phyloP scores from a whole-genome alignment of 805 yeast genomes.

The Lachancea dasiensis region DNA sequence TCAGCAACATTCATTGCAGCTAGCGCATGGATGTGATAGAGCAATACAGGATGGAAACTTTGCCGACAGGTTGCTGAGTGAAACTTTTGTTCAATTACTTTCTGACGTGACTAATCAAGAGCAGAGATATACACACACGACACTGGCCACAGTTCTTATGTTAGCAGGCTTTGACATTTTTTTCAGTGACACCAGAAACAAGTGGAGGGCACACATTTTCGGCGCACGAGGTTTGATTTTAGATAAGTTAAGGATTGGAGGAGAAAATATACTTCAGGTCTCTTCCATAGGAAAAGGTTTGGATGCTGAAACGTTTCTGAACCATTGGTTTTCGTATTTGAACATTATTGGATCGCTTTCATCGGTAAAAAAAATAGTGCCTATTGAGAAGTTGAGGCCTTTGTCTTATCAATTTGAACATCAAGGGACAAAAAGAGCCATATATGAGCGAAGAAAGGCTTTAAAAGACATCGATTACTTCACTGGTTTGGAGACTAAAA shows the following conservation, averaged over 20 bases:
- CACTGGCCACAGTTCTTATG: constrained; percentile 40
- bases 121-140: constrained; percentile 7
- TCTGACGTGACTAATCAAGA: constrained; percentile 12
- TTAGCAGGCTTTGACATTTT: constrained; percentile 52
- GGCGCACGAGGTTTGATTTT: constrained; percentile 9
- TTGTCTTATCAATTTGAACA: constrained; percentile 7
- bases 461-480: constrained; percentile 50
- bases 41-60: constrained; percentile 1
- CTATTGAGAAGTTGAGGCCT: neutral
- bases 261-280: neutral
- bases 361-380: constrained; percentile 34
- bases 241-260: constrained; percentile 19
- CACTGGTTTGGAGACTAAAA: constrained; percentile 59
- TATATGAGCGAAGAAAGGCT: neutral
- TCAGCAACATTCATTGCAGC: neutral
- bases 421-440: neutral
- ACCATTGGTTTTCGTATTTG: constrained; percentile 63
- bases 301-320: constrained; percentile 40
- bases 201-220: constrained; percentile 56
- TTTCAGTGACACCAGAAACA: constrained; percentile 37
- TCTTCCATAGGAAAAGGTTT: neutral
- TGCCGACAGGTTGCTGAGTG: constrained; percentile 9
- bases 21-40: neutral
- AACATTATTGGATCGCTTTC: constrained; percentile 62
- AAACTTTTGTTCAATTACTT: constrained; percentile 10